phyloP scores from a whole-genome alignment of 2,329 filamentous ascomycete genomes.

The Fusarium burgessii region DNA sequence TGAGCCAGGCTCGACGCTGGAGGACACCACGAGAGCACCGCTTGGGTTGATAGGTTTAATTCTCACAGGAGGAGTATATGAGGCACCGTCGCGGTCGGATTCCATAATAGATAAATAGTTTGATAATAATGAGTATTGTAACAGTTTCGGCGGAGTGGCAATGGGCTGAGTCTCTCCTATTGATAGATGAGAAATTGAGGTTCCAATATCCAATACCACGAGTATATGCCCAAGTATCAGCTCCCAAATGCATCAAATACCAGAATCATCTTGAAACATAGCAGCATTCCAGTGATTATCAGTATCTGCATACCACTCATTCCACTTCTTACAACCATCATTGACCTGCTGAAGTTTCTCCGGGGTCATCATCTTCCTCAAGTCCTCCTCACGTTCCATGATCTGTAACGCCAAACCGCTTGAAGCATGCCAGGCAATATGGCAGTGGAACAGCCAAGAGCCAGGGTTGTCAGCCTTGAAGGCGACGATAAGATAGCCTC shows the following conservation, averaged over 20 bases:
- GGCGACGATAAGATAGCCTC: slow-evolving; percentile 21
- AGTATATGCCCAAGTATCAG: too few relatives aligned
- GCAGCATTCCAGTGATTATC: slow-evolving; percentile 3
- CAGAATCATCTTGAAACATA: slow-evolving; percentile 12
- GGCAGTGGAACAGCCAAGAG: slow-evolving; percentile 29
- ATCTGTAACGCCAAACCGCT: slow-evolving; percentile 26
- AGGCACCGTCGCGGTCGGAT: neutral
- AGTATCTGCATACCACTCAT: slow-evolving; percentile 15
- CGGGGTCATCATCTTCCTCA: slow-evolving; percentile 11
- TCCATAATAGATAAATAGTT: neutral
- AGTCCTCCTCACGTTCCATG: slow-evolving; percentile 21
- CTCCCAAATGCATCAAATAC: neutral
- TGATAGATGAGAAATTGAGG: neutral
- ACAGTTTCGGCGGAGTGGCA: neutral
- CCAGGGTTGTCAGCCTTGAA: slow-evolving; percentile 25
- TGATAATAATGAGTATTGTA: neutral
- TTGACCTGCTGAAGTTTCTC: slow-evolving; percentile 11
- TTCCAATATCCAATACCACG: too few relatives aligned
- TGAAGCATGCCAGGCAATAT: slow-evolving; percentile 30
- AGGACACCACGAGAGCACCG: neutral
- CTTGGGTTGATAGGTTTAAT: neutral
- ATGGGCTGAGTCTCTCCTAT: neutral
- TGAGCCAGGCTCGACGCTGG: neutral
- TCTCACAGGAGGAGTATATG: neutral
- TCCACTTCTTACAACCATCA: slow-evolving; percentile 23